phyloP scores from a whole-genome alignment of 2,329 filamentous ascomycete species.

The Polytolypa hystricis region DNA sequence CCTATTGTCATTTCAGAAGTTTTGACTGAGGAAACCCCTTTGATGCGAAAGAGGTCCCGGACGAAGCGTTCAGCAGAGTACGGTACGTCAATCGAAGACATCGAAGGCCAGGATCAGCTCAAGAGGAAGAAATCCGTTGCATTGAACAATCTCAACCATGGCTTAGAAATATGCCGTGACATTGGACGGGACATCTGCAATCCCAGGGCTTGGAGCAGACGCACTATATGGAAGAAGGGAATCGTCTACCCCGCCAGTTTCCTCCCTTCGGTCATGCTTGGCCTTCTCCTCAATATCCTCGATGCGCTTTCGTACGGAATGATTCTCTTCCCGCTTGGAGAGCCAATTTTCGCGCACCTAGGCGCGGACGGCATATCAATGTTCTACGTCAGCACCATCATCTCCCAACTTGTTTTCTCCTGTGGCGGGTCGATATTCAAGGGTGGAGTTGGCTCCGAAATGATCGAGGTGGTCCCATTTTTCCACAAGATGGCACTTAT shows the following conservation, averaged over 20 bases:
- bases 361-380: slow-evolving; percentile 94
- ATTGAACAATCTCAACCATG: background rate
- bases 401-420: slow-evolving; percentile 85
- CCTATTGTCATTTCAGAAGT: slow-evolving; percentile 13
- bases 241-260: slow-evolving; percentile 59
- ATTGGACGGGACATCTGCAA: slow-evolving; percentile 35
- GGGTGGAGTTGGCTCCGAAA: slow-evolving; percentile 85
- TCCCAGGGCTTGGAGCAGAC: slow-evolving; percentile 62
- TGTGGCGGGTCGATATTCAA: slow-evolving; percentile 74
- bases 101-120: slow-evolving; percentile 1
- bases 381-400: slow-evolving; percentile 95
- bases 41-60: slow-evolving; percentile 21
- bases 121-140: background rate
- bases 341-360: slow-evolving; percentile 71
- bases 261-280: slow-evolving; percentile 77
- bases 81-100: slow-evolving; percentile 13
- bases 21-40: slow-evolving; percentile 27
- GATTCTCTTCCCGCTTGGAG: slow-evolving; percentile 88
- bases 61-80: slow-evolving; percentile 22
- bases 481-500: slow-evolving; percentile 97
- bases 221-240: slow-evolving; percentile 51
- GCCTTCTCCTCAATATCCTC: slow-evolving; percentile 79
- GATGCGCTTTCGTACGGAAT: slow-evolving; percentile 94
- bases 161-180: slow-evolving; percentile 7
- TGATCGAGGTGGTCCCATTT: slow-evolving; percentile 98